A percentile compares a stretch with the other conserved stretches of the same genome.
These are phyloP conservation scores for Crataegus laevigata DNA, from an alignment of 306 rosid species.

Conservation along the genomic window DNA sequence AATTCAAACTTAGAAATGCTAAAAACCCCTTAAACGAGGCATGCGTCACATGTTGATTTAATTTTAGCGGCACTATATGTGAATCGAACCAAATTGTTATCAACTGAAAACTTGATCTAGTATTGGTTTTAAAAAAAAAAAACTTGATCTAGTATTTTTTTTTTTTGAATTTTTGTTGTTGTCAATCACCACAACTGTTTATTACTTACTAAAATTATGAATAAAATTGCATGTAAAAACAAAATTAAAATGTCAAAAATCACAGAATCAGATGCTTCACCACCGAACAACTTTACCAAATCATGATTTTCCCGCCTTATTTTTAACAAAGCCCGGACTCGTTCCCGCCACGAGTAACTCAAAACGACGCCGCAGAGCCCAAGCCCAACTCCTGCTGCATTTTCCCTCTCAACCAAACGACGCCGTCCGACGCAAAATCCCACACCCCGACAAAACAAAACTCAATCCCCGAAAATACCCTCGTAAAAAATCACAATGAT, in stretches of 20 bases:
- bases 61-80: too few relatives aligned
- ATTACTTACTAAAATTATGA: not conserved
- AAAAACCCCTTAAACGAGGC: too few relatives aligned
- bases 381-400: not conserved
- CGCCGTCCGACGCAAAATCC: constrained; percentile 1
- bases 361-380: constrained; percentile 10
- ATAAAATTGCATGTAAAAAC: not conserved
- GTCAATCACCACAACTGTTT: not conserved
- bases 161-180: not conserved
- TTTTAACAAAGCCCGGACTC: not conserved
- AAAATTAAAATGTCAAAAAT: not conserved
- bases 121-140: too few relatives aligned
- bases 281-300: not conserved
- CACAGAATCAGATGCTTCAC: not conserved
- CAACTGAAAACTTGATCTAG: not conserved
- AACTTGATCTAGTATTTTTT: not conserved
- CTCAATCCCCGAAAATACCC: not conserved
- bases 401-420: constrained; percentile 19
- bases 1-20: too few relatives aligned
- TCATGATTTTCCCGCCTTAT: constrained; percentile 27
- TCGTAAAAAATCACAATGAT: not conserved
- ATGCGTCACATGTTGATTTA: too few relatives aligned
- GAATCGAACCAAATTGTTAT: not conserved
- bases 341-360: constrained; percentile 26
- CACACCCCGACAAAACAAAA: not conserved